These are phyloP conservation scores for Aspergillus wentii DNA, from an alignment of 495 filamentous ascomycete genomes.

Conservation along the genomic window DNA sequence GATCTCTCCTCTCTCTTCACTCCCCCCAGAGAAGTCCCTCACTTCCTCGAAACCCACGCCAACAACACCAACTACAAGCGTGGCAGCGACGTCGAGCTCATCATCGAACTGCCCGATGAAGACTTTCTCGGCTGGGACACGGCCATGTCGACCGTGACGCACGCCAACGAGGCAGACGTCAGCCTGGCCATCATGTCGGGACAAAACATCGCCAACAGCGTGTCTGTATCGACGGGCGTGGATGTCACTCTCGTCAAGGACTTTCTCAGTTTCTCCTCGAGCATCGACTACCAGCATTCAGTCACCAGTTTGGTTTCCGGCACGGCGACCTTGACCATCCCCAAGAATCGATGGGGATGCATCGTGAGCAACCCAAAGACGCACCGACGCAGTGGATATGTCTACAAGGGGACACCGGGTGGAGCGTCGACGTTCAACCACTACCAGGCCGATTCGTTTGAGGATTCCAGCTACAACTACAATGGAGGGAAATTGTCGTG, in stretches of 20 bases:
- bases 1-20: too few relatives aligned
- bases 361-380: conserved; percentile 14
- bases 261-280: conserved; percentile 3
- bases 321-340: conserved; percentile 15
- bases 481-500: conserved; percentile 3
- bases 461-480: conserved; percentile 1
- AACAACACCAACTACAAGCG: conserved; percentile 4
- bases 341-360: conserved; percentile 11
- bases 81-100: conserved; percentile 3
- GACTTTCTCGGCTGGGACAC: conserved; percentile 17
- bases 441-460: conserved; percentile 13
- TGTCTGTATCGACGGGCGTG: conserved; percentile 4
- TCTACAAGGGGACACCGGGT: conserved; percentile 9
- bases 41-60: background rate
- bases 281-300: conserved; percentile 4
- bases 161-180: conserved; percentile 12
- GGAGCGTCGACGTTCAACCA: conserved; percentile 6
- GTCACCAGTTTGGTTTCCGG: conserved; percentile 9
- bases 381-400: conserved; percentile 8
- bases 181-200: conserved; percentile 7
- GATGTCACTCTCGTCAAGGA: conserved; percentile 2
- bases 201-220: conserved; percentile 9
- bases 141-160: conserved; percentile 10
- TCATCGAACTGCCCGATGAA: conserved; percentile 9
- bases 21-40: too few relatives aligned